Conservation (phyloP, 306 rosid genomes). For the Comarum palustre region DNA sequence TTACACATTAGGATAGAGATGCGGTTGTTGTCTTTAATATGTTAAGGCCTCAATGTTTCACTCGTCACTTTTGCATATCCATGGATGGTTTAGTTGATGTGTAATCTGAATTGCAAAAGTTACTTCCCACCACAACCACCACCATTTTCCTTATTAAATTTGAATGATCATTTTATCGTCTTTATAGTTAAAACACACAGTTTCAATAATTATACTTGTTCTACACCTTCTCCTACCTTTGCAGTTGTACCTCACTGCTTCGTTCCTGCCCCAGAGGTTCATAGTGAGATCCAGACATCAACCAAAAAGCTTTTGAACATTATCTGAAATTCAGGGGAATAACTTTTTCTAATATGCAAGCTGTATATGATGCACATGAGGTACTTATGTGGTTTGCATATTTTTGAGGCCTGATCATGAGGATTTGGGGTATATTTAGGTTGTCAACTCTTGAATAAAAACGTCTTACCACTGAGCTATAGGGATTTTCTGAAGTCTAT, state of each 20-base stretch:
- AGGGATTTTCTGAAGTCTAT: background rate
- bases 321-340: background rate
- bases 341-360: background rate
- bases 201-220: background rate
- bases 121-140: background rate
- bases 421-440: background rate
- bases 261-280: background rate
- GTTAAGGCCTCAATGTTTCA: background rate
- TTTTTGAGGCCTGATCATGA: background rate
- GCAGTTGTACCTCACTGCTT: background rate
- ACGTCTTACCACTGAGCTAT: background rate
- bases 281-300: background rate
- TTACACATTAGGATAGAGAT: background rate
- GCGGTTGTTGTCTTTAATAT: background rate
- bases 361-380: background rate
- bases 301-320: background rate
- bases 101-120: background rate
- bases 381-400: background rate
- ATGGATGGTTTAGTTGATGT: background rate
- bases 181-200: background rate
- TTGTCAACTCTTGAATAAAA: background rate
- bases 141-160: background rate
- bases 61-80: background rate
- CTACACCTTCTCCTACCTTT: background rate
- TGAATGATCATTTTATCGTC: background rate